Base-by-base conservation (phyloP, 257 asterid species). In the Jaltomata sinuosa region DNA sequence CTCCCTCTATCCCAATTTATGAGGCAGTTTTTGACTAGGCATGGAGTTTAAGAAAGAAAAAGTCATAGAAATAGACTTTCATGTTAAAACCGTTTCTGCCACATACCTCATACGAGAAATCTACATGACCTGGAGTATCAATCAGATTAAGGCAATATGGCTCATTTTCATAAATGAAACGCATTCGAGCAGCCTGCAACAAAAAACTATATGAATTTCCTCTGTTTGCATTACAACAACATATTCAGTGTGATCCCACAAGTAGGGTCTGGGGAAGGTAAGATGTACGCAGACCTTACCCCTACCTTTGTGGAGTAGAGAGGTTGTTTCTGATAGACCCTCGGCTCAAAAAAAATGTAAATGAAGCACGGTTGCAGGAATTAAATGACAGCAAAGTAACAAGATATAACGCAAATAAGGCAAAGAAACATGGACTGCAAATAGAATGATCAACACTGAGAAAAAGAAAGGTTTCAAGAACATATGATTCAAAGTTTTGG, bases 91-190 rank as follows among this genome's bases (percentile, higher is more conserved):
- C 47, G 0, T 22, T 5, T 47, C 50, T 80, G 80, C 85, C 80
- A 84, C 86, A 84, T 93, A 95, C 98, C 98, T 97, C 99, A 86
- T 97, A 97, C n/a, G 99, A 97, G 93, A 97, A 97, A 90, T 97
- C 99, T 78, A 97, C 99, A 83, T 97, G 99, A 55, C 99, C 99
- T 9, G 99, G 99, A 80, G 99, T 97, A 82, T 97, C 99, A 74
- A 97, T 97, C 74, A 97, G 99, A 88, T 97, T 97, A 88, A 97
- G 92, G 91, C 98, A 95, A 88, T 94, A 93, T 78, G 98, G 92
- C 89, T 93, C 93, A 81, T 85, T 85, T 81, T 91, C 90, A 86
- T 89, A 84, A 83, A 91, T 53, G 89, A 84, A 95, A 83, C 99
- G 99, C 99, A 97, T 97, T 85, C 98, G 89, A 64, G 98, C 98